Evolutionary conservation across 305 asterid genomes (phyloP).

Genomic region (Vinca major): DNA sequence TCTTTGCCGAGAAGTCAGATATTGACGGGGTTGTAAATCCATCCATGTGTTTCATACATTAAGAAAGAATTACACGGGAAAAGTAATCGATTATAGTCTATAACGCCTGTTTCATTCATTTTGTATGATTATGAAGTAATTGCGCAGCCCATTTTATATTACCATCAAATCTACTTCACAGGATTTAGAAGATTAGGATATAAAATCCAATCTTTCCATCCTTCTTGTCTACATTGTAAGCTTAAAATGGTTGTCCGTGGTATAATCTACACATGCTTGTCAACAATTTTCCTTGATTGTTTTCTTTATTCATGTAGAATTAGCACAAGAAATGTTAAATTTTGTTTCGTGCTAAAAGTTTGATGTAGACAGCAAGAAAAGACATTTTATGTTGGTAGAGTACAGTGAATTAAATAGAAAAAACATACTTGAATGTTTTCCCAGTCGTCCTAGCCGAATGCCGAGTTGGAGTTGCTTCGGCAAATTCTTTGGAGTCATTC

Average conservation of each 20-base stretch:
- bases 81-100: background rate
- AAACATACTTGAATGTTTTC: slow-evolving; percentile 46
- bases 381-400: background rate
- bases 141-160: background rate
- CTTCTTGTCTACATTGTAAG: background rate
- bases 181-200: background rate
- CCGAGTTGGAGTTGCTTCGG: slow-evolving; percentile 54
- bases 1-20: background rate
- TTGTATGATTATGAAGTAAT: background rate
- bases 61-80: background rate
- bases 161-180: background rate
- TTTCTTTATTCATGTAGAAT: background rate
- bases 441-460: slow-evolving; percentile 69
- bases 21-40: no score
- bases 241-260: background rate
- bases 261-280: background rate
- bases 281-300: background rate
- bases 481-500: slow-evolving; percentile 28
- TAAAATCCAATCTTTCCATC: background rate
- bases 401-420: slow-evolving; percentile 4
- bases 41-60: background rate
- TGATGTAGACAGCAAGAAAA: slow-evolving; percentile 4
- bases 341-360: slow-evolving; percentile 1
- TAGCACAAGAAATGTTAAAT: background rate
- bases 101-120: background rate